phyloP scores from a whole-genome alignment of 257 asterid genomes.

The Striga asiatica region DNA sequence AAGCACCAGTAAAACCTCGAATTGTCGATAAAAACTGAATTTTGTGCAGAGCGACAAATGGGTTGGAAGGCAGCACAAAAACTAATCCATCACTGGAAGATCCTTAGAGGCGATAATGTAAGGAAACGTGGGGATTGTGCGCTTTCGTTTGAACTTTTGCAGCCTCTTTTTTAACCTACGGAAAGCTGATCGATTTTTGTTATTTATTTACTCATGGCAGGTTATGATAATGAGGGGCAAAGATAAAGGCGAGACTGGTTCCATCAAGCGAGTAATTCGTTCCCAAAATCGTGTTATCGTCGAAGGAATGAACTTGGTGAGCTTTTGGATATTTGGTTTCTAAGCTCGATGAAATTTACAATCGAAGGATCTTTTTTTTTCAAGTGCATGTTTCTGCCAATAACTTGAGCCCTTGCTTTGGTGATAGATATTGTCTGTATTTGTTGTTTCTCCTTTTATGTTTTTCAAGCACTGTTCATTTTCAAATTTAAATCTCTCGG shows the following conservation, averaged over 20 bases:
- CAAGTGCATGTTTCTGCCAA: too few relatives aligned
- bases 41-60: slow-evolving; percentile 28
- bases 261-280: slow-evolving; percentile 67
- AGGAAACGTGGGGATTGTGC: slow-evolving; percentile 15
- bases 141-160: not conserved
- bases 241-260: slow-evolving; percentile 89
- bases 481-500: slow-evolving; percentile 7
- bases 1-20: not conserved
- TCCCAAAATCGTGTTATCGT: slow-evolving; percentile 87
- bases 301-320: slow-evolving; percentile 88
- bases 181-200: not conserved
- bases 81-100: slow-evolving; percentile 83
- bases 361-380: not conserved
- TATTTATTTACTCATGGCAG: slow-evolving; percentile 25
- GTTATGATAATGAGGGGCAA: slow-evolving; percentile 90
- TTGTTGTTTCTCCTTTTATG: not conserved
- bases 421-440: too few relatives aligned
- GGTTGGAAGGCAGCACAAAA: slow-evolving; percentile 97
- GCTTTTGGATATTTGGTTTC: slow-evolving; percentile 7
- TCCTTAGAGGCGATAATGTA: slow-evolving; percentile 91
- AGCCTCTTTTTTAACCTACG: not conserved
- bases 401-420: not conserved
- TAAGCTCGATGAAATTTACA: too few relatives aligned
- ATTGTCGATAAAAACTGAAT: too few relatives aligned
- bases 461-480: not conserved